Evolutionary conservation across 352 stramenopile species (phyloP), one percentile per base, ranked within the genome.

Genomic region (Phytophthora syringae): DNA sequence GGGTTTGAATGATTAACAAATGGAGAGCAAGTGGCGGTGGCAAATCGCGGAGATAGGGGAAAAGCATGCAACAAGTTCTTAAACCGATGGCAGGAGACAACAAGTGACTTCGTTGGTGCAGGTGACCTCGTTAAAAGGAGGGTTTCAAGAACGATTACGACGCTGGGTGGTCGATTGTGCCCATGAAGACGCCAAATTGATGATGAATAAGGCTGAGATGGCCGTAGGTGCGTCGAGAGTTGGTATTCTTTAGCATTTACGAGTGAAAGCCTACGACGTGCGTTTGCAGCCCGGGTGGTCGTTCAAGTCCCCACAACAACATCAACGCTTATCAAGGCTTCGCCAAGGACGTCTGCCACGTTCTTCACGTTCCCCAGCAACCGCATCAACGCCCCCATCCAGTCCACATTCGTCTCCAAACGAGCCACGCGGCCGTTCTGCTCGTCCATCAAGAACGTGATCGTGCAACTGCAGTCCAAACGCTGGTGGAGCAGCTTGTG

Each of bases 171-270:
- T 16, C 12, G 28, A 47, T 48, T 53, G 28, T 39, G 54, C 43
- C 21, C 12, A 54, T 37, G 7, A 22, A 44, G 49, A 11, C 2
- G n/a, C 11, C 30, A 9, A 12, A 16, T 16, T 62, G 54, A 48
- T 48, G 54, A 62, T 62, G 54, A 53, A 53, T n/a, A 42, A n/a
- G 49, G 12, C 11, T 58, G 51, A 58, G 51, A 58, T 36, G 51
- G 22, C 36, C 9, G 50, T 13, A 37, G 43, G 47, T 53, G 30
- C n/a, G n/a, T n/a, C n/a, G n/a, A n/a, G n/a, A n/a, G n/a, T n/a
- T n/a, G n/a, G n/a, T n/a, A n/a, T n/a, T n/a, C n/a, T n/a, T n/a
- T n/a, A n/a, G n/a, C n/a, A n/a, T n/a, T n/a, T n/a, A n/a, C n/a
- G n/a, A n/a, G n/a, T n/a, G n/a, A n/a, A n/a, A n/a, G n/a, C n/a